Conservation (phyloP, 2,329 filamentous ascomycete genomes). For the Aspergillus quadrilineatus region DNA sequence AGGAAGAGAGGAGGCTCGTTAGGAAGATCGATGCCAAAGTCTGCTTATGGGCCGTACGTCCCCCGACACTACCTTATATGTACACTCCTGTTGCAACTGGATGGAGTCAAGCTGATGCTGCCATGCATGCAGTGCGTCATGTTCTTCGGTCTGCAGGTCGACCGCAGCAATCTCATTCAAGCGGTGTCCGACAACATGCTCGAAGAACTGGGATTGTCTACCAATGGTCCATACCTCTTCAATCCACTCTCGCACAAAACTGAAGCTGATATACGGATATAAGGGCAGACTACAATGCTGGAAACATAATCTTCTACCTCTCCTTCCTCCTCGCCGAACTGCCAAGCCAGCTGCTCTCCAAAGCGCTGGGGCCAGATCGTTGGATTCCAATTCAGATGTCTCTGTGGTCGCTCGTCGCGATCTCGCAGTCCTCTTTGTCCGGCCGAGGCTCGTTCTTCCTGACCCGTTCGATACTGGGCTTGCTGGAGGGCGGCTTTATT, state of each 20-base stretch:
- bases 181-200: constrained; percentile 60
- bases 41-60: constrained; percentile 26
- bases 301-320: constrained; percentile 57
- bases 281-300: constrained; percentile 51
- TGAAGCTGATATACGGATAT: constrained; percentile 34
- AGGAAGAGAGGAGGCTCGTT: constrained; percentile 34
- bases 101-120: constrained; percentile 1
- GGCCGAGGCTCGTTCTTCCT: constrained; percentile 42
- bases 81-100: neutral
- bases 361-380: constrained; percentile 55
- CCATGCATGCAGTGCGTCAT: constrained; percentile 45
- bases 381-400: constrained; percentile 58
- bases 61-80: neutral
- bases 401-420: constrained; percentile 52
- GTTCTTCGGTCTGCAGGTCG: constrained; percentile 61
- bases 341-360: constrained; percentile 57
- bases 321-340: constrained; percentile 56
- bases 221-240: constrained; percentile 27
- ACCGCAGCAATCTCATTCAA: constrained; percentile 58
- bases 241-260: constrained; percentile 48
- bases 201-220: constrained; percentile 32
- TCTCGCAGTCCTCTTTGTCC: constrained; percentile 45
- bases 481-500: constrained; percentile 57
- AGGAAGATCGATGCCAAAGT: constrained; percentile 26
- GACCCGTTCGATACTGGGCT: constrained; percentile 44